Base-by-base conservation (phyloP, 331 rosid species). In the Malus hybrid region DNA sequence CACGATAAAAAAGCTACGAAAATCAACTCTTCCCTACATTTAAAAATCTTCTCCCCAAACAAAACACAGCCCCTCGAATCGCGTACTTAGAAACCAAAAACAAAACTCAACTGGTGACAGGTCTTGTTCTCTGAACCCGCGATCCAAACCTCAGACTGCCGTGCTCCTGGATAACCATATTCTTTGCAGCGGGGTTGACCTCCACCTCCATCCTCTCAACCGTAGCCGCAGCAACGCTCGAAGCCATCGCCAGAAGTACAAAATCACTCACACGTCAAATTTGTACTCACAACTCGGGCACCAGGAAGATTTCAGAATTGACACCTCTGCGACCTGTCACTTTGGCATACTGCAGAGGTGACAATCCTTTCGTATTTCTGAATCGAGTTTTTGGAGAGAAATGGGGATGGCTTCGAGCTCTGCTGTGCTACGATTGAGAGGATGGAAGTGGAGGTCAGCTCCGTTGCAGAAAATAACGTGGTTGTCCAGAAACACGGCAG, bases 31-130 rank as follows among this genome's bases (percentile, higher is more conserved):
- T 50, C 42, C 6, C 10, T 19, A 16, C 39, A 14, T 46, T 33
- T 12, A 73, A 15, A 34, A 55, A 26, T 28, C 75, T 76, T 57
- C 77, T 66, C 56, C 33, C 18, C 30, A 70, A 18, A 57, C 33
- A 71, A 46, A 57, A 36, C 69, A 9, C 0, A 76, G 30, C n/a
- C 62, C 10, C 5, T 10, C 18, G 42, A n/a, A 33, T 48, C 55
- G 3, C 42, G 18, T 10, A 55, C 33, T 12, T 24, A 18, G 30
- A 46, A 60, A 1, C 13, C 12, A 10, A 19, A 53, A 32, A 24
- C 0, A 19, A 42, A 10, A 4, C 55, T 50, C 68, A 89, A 96
- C 87, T 90, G 97, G 62, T 93, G 97, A 53, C 97, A 93, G 64
- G 87, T 78, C 0, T 93, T 92, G 44, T 86, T 78, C 30, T 66